phyloP scores from a whole-genome alignment of 768 basidiomycete genomes.

The Trametes sanguinea region DNA sequence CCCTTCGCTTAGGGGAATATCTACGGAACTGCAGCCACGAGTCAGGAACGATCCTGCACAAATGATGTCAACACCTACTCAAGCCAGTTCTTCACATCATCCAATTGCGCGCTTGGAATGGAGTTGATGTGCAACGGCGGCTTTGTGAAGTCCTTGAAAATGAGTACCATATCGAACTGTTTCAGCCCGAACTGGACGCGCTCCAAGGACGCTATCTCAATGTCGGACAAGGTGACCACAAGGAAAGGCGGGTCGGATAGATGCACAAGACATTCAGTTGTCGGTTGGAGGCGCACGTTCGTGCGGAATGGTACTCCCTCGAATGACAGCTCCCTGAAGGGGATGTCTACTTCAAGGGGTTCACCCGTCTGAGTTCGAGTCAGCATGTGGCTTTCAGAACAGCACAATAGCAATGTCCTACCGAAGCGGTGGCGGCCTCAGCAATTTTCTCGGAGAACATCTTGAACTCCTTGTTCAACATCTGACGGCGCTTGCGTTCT shows the following conservation, averaged over 20 bases:
- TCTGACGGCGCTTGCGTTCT: conserved; percentile 85
- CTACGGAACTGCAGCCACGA: conserved; percentile 73
- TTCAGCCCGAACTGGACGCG: conserved; percentile 95
- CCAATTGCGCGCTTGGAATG: conserved; percentile 85
- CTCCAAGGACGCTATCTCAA: conserved; percentile 96
- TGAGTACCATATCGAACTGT: conserved; percentile 96
- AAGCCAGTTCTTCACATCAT: conserved; percentile 99
- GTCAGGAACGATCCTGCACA: conserved; percentile 16
- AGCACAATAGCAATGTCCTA: conserved; percentile 40
- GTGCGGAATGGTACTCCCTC: conserved; percentile 96
- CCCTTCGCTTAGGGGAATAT: conserved; percentile 93
- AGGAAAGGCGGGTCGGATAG: conserved; percentile 95
- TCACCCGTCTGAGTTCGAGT: conserved; percentile 61
- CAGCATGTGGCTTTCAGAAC: conserved; percentile 1
- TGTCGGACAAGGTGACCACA: conserved; percentile 90
- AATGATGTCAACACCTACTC: conserved; percentile 62
- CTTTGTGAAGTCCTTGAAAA: conserved; percentile 95
- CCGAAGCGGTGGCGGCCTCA: conserved; percentile 76
- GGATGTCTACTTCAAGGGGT: conserved; percentile 90
- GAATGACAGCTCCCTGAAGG: conserved; percentile 96
- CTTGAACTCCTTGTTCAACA: conserved; percentile 93
- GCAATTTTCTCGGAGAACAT: conserved; percentile 90
- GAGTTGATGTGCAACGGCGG: conserved; percentile 95
- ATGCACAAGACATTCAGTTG: conserved; percentile 95
- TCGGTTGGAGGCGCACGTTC: conserved; percentile 92